These are phyloP conservation scores for Coemansia sp. DNA, from an alignment of 192 early-diverging fungal species.

Conservation along the genomic window DNA sequence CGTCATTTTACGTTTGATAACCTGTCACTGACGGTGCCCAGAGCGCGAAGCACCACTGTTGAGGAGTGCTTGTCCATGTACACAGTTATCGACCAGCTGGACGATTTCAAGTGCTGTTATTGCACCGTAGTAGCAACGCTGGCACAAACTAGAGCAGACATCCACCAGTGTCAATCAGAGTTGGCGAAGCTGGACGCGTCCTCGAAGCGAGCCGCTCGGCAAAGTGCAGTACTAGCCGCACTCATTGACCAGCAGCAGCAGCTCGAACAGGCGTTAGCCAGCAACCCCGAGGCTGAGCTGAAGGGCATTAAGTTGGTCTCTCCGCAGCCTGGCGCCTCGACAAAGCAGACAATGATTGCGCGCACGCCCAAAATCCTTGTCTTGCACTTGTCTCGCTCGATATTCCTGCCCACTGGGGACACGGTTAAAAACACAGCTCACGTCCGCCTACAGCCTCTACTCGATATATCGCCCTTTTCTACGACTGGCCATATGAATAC, in stretches of 20 bases:
- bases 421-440: slow-evolving; percentile 78
- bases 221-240: slow-evolving; percentile 1
- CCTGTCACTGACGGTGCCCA: slow-evolving; percentile 66
- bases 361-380: slow-evolving; percentile 79
- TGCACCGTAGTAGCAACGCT: slow-evolving; percentile 62
- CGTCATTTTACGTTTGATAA: slow-evolving; percentile 76
- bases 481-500: slow-evolving; percentile 67
- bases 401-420: slow-evolving; percentile 70
- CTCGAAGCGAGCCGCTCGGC: slow-evolving; percentile 20
- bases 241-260: slow-evolving; percentile 20
- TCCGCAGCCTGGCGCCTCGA: slow-evolving; percentile 51
- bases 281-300: slow-evolving; percentile 43
- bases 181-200: slow-evolving; percentile 1
- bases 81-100: slow-evolving; percentile 66
- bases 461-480: slow-evolving; percentile 80
- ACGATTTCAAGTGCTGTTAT: slow-evolving; percentile 69
- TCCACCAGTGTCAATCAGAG: slow-evolving; percentile 6
- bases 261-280: slow-evolving; percentile 33
- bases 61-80: slow-evolving; percentile 68
- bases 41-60: slow-evolving; percentile 53
- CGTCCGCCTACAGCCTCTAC: slow-evolving; percentile 68
- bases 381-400: slow-evolving; percentile 85
- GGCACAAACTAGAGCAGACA: slow-evolving; percentile 10
- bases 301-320: slow-evolving; percentile 26
- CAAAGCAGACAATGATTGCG: slow-evolving; percentile 86